Evolutionary conservation across 306 rosid genomes (phyloP), one percentile per base, ranked within the genome.

Genomic region (Cucurbita pepo): DNA sequence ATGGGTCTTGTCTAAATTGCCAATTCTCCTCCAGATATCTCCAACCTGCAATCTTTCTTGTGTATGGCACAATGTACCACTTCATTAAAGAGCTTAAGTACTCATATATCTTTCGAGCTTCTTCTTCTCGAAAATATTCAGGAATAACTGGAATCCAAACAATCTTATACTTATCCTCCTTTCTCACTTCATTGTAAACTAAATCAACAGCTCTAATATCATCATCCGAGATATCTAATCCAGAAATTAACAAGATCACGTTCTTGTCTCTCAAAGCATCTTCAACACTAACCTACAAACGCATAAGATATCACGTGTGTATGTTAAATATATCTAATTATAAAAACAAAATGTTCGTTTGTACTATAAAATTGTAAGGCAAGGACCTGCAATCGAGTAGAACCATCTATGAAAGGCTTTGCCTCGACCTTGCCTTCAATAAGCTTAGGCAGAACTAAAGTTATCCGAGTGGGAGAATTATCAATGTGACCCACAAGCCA

Each of bases 141-240:
- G 48, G 59, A n/a, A 51, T 90, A 16, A 83, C 51, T 1, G 89
- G 91, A 40, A 88, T 15, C 94, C 96, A 91, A 11, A 91, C 83
- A 53, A 91, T 84, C 74, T 79, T 83, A 41, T 85, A 75, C 3
- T 81, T 52, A 16, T 54, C 22, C 0, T 57, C 77, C 62, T 18
- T 77, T 72, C 66, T 86, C 2, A 73, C 82, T 4, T 13, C 7
- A 3, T 89, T 86, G 50, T 89, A 54, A 4, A 89, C 21, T 8
- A 80, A 72, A 21, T 55, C 56, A 7, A 91, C 41, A 9, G 75
- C 55, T 0, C 55, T 38, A 34, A 89, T 77, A 30, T 88, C 96
- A 8, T 83, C 81, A 0, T 87, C 86, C 0, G 87, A 65, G 7
- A 91, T 77, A 50, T 91, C 89, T 3, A 91, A 79, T 11, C 81